A percentile compares a stretch with the other conserved stretches of the same genome.
Evolutionary conservation across 805 yeast species (phyloP).

Genomic region (Myxozyma kluyveri): DNA sequence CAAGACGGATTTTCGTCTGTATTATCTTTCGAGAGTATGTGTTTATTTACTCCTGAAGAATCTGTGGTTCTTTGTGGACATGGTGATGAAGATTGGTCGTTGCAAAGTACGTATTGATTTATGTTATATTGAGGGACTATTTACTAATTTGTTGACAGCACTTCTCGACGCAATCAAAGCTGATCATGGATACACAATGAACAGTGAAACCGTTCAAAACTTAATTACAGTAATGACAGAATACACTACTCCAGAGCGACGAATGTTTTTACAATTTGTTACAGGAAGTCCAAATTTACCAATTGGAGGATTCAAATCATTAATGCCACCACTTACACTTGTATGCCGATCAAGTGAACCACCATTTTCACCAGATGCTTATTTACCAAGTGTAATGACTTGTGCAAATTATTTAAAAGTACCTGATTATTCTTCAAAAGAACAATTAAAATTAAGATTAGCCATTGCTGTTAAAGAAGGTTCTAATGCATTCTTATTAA

Average conservation of each 20-base stretch:
- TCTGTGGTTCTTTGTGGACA: constrained; percentile 69
- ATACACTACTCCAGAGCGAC: constrained; percentile 54
- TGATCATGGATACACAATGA: constrained; percentile 83
- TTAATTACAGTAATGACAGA: constrained; percentile 60
- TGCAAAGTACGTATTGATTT: constrained; percentile 24
- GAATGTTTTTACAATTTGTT: constrained; percentile 77
- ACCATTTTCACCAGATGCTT: constrained; percentile 66
- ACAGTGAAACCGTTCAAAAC: constrained; percentile 59
- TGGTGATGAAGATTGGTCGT: constrained; percentile 79
- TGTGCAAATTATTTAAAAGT: constrained; percentile 92
- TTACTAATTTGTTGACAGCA: constrained; percentile 43
- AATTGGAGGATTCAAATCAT: constrained; percentile 83
- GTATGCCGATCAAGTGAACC: constrained; percentile 77
- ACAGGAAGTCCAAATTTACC: constrained; percentile 95
- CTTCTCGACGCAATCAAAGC: constrained; percentile 65
- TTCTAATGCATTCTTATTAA: constrained; percentile 47
- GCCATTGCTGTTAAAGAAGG: constrained; percentile 81
- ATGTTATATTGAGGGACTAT: constrained; percentile 31
- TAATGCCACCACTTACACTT: constrained; percentile 81
- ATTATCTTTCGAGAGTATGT: constrained; percentile 71
- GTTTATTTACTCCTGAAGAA: constrained; percentile 73
- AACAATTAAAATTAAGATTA: constrained; percentile 57
- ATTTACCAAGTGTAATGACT: constrained; percentile 95
- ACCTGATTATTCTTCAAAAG: constrained; percentile 71
- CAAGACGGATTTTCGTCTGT: constrained; percentile 77